Conservation (phyloP, 345 rosid species). For the Arabidopsis thaliana region DNA sequence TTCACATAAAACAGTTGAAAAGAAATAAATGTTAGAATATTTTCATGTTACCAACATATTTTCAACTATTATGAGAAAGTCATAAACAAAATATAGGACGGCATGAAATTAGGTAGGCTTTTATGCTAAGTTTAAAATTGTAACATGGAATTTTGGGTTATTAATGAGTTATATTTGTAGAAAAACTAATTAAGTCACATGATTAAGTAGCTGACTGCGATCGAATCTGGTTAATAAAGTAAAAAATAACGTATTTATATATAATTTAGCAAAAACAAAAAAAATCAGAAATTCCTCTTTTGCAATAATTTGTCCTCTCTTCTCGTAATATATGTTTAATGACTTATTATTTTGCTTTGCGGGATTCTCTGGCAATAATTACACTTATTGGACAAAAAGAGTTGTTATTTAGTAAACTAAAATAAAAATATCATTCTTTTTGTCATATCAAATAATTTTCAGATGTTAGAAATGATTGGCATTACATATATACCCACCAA, state of each 20-base stretch:
- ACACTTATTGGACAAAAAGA: slow-evolving; percentile 32
- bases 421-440: slow-evolving; percentile 30
- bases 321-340: slow-evolving; percentile 20
- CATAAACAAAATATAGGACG: slow-evolving; percentile 24
- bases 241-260: slow-evolving; percentile 36
- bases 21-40: slow-evolving; percentile 45
- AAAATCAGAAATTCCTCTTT: slow-evolving; percentile 23
- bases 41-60: slow-evolving; percentile 40
- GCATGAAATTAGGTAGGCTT: slow-evolving; percentile 38
- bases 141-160: slow-evolving; percentile 42
- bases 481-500: slow-evolving; percentile 48
- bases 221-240: slow-evolving; percentile 39
- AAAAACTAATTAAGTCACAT: slow-evolving; percentile 27
- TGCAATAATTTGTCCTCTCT: slow-evolving; percentile 33
- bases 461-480: slow-evolving; percentile 50
- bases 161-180: background rate
- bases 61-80: background rate
- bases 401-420: slow-evolving; percentile 23
- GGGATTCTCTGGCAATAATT: slow-evolving; percentile 50
- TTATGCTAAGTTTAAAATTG: slow-evolving; percentile 11
- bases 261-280: background rate
- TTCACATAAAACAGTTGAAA: slow-evolving; percentile 6
- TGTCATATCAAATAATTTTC: slow-evolving; percentile 39
- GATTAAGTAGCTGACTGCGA: slow-evolving; percentile 43
- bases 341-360: slow-evolving; percentile 4